These are phyloP conservation scores for Teunomyces tritomae DNA, from an alignment of 805 yeast species.

Conservation along the genomic window DNA sequence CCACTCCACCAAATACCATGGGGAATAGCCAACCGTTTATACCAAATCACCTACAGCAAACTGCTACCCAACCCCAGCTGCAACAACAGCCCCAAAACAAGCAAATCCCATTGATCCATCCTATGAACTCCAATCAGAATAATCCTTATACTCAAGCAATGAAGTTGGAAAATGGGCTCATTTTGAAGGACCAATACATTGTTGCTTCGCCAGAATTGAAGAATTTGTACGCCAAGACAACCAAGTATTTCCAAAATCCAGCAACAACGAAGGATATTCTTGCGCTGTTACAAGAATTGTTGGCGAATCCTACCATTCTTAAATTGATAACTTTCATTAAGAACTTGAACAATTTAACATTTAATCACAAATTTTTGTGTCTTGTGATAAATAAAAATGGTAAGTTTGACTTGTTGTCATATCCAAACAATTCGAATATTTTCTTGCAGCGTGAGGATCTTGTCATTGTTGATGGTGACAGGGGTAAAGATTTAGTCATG, in stretches of 20 bases:
- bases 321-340: constrained; percentile 37
- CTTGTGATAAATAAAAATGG: constrained; percentile 61
- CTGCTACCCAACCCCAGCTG: constrained; percentile 5
- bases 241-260: constrained; percentile 49
- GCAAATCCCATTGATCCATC: constrained; percentile 1
- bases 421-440: constrained; percentile 63
- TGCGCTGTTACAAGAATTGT: constrained; percentile 23
- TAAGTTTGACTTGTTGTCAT: constrained; percentile 66
- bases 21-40: constrained; percentile 7
- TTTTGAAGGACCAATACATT: constrained; percentile 54
- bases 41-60: constrained; percentile 12
- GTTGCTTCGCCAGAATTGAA: constrained; percentile 59
- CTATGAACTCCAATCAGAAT: constrained; percentile 1
- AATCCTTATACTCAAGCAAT: constrained; percentile 15
- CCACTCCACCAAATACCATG: constrained; percentile 5
- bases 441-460: constrained; percentile 58
- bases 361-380: constrained; percentile 40
- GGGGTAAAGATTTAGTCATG: constrained; percentile 78
- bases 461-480: constrained; percentile 78
- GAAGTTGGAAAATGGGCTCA: constrained; percentile 60
- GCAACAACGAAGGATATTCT: constrained; percentile 25
- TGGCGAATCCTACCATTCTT: constrained; percentile 24
- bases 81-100: constrained; percentile 8
- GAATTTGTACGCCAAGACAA: constrained; percentile 45
- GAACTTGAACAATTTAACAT: constrained; percentile 40